A percentile compares a stretch with the other conserved stretches of the same genome.
These are phyloP conservation scores for Elsinoe fawcettii DNA, from an alignment of 2,329 filamentous ascomycete genomes.

Conservation along the genomic window DNA sequence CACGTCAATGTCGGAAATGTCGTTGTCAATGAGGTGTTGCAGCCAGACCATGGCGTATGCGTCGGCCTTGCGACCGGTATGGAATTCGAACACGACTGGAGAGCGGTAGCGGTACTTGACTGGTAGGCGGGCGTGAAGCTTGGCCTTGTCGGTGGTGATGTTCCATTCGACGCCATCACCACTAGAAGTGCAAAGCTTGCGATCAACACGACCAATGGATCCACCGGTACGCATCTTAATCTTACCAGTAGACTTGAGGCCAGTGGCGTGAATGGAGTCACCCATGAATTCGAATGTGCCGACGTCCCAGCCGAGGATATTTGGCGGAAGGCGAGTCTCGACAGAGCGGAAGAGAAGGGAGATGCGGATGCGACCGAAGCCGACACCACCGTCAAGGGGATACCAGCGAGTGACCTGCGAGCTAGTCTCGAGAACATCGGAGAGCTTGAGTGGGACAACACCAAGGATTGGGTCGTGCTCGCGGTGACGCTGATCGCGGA, in stretches of 20 bases:
- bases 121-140: constrained; percentile 62
- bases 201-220: constrained; percentile 62
- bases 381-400: constrained; percentile 85
- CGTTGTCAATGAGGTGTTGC: constrained; percentile 72
- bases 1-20: constrained; percentile 70
- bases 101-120: constrained; percentile 87
- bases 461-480: constrained; percentile 94
- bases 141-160: constrained; percentile 38
- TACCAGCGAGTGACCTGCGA: constrained; percentile 90
- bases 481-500: constrained; percentile 79
- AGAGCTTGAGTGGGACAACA: constrained; percentile 79
- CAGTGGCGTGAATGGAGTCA: constrained; percentile 57
- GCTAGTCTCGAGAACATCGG: constrained; percentile 77
- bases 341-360: constrained; percentile 85
- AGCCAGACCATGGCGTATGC: constrained; percentile 81
- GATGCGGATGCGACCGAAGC: constrained; percentile 82
- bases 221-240: constrained; percentile 77
- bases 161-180: constrained; percentile 56
- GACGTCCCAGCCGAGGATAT: constrained; percentile 87
- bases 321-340: constrained; percentile 74
- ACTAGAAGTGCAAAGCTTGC: constrained; percentile 53
- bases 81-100: constrained; percentile 82
- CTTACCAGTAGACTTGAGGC: constrained; percentile 57
- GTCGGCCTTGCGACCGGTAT: constrained; percentile 59
- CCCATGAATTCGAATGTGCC: constrained; percentile 86